Evolutionary conservation across 768 basidiomycete genomes (phyloP).

Genomic region (Leccinum imitatum): DNA sequence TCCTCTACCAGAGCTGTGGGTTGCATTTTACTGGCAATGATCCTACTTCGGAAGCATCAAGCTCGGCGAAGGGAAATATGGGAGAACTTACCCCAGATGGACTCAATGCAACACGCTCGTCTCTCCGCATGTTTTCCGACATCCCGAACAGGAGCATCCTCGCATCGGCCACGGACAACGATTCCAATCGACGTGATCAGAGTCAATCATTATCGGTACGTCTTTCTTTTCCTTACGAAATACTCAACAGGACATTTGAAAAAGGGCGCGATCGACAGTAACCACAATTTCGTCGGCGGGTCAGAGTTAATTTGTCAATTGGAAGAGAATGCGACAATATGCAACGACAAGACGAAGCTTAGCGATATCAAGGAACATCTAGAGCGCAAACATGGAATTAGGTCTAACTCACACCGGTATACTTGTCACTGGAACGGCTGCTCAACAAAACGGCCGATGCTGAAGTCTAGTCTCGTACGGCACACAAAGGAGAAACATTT

Average conservation of each 20-base stretch:
- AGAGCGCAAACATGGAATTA: not conserved
- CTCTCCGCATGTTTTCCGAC: not conserved
- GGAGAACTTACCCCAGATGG: not conserved
- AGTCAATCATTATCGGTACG: not conserved
- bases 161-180: not conserved
- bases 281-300: not conserved
- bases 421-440: slow-evolving; percentile 1
- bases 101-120: not conserved
- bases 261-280: slow-evolving; percentile 3
- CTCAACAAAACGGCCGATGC: not conserved
- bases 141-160: not conserved
- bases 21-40: not conserved
- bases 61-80: not conserved
- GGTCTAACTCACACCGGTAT: not conserved
- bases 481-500: too few relatives aligned
- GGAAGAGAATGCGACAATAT: not conserved
- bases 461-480: slow-evolving; percentile 1
- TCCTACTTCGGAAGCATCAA: not conserved
- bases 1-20: not conserved
- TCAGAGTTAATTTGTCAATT: slow-evolving; percentile 5
- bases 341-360: not conserved
- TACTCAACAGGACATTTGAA: not conserved
- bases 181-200: not conserved
- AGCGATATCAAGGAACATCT: not conserved
- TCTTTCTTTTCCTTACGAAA: not conserved